Base-by-base conservation (phyloP, 495 filamentous ascomycete species). In the Neurospora sublineolata region DNA sequence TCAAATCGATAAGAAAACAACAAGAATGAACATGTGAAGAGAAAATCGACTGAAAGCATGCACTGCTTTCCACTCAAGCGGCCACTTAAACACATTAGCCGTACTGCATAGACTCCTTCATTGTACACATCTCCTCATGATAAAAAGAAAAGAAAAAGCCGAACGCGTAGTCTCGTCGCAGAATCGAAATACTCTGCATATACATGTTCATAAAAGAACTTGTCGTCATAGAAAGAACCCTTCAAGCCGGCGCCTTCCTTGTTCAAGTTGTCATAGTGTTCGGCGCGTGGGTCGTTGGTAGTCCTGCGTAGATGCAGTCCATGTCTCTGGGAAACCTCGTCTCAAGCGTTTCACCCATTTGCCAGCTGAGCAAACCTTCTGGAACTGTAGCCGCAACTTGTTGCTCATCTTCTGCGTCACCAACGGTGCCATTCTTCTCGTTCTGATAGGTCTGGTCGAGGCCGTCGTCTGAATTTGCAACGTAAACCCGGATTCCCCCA, bases 251-350 rank as follows among this genome's bases (percentile, higher is more conserved):
- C 52, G 3, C 14, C 23, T 33, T 12, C 52, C 14, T 33, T 60
- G 52, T 18, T 60, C 27, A 30, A 16, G 16, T 27, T 60, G 14
- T 27, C 27, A 18, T 30, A 18, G 27, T 33, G 18, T 6, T 33
- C 14, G 52, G 27, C 52, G 52, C 27, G 18, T 60, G 23, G 23
- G 6, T 33, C 3, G 33, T 38, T 23, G 44, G 68, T 16, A 72
- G 67, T 37, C 71, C 68, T 6, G 71, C 38, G 38, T 77, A 79
- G n/a, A 79, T 73, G 41, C 68, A 76, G 41, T 79, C 77, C 77
- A 79, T 79, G 67, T 79, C 74, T 20, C 64, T 67, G 10, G 76
- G 72, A 38, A 79, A 79, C 33, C 75, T 67, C 30, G 60, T 41
- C 70, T 77, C 77, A 10, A 79, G 42, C 12, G 73, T 67, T 10